phyloP scores from a whole-genome alignment of 306 rosid species.

The Pterocarpus santalinus region DNA sequence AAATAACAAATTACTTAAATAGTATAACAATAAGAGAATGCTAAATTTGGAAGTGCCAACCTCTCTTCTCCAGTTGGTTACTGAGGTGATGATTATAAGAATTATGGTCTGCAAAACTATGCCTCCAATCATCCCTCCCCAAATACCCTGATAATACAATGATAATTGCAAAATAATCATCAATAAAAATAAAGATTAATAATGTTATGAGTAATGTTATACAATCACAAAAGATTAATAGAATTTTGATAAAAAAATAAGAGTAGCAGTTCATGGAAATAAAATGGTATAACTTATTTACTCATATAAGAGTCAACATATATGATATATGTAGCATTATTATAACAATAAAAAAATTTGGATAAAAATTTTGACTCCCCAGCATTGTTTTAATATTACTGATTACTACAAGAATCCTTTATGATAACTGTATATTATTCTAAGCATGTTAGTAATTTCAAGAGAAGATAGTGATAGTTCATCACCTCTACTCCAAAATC shows the following conservation, averaged over 20 bases:
- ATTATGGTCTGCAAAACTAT: slow-evolving; percentile 70
- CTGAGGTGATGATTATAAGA: slow-evolving; percentile 60
- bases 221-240: too few relatives aligned
- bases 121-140: slow-evolving; percentile 90
- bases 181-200: background rate
- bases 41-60: slow-evolving; percentile 43
- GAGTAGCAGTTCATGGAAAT: too few relatives aligned
- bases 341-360: too few relatives aligned
- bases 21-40: background rate
- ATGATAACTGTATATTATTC: background rate
- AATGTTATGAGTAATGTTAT: too few relatives aligned
- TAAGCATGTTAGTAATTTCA: background rate
- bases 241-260: too few relatives aligned
- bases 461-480: background rate
- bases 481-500: slow-evolving; percentile 68
- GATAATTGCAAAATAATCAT: background rate
- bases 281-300: too few relatives aligned
- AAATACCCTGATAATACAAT: slow-evolving; percentile 66
- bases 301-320: too few relatives aligned
- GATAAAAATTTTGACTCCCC: too few relatives aligned
- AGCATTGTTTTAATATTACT: background rate
- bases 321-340: too few relatives aligned
- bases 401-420: background rate
- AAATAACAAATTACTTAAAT: background rate
- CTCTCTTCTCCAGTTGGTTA: slow-evolving; percentile 79